Evolutionary conservation across 495 filamentous ascomycete species (phyloP).

Genomic region (Aspergillus heteromorphus): DNA sequence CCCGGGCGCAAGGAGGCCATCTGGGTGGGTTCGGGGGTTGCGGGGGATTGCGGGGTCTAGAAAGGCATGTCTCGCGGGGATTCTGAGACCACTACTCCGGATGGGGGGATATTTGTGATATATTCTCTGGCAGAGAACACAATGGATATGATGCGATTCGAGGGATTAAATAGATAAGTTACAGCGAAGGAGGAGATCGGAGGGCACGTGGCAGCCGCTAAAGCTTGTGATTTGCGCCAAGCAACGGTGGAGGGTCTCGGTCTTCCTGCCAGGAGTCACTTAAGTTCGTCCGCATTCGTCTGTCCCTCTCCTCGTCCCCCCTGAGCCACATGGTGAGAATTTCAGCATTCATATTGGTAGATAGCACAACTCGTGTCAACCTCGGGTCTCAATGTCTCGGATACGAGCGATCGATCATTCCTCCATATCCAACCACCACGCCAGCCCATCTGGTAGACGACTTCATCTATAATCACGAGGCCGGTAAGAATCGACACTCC

Average conservation of each 20-base stretch:
- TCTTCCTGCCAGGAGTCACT: background rate
- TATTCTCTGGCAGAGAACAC: background rate
- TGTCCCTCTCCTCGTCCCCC: background rate
- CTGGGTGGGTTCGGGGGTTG: background rate
- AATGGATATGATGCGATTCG: background rate
- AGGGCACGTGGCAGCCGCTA: conserved; percentile 3
- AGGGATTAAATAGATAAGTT: background rate
- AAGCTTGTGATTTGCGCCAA: conserved; percentile 3
- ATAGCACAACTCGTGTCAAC: background rate
- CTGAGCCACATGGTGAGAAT: background rate
- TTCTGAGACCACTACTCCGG: background rate
- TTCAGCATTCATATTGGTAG: too few species aligned
- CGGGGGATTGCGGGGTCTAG: background rate
- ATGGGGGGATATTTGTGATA: background rate
- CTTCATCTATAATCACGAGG: background rate
- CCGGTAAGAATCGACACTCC: conserved; percentile 17
- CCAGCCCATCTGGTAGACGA: too few species aligned
- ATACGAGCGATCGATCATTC: background rate
- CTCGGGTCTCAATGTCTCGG: background rate
- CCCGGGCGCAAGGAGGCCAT: conserved; percentile 26
- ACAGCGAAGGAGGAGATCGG: background rate
- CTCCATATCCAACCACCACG: background rate
- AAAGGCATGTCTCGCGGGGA: conserved; percentile 1
- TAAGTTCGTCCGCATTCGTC: background rate
- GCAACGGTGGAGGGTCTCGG: background rate